Conservation (phyloP, 164 flowering plant genomes). For the Magnolia officinalis region DNA sequence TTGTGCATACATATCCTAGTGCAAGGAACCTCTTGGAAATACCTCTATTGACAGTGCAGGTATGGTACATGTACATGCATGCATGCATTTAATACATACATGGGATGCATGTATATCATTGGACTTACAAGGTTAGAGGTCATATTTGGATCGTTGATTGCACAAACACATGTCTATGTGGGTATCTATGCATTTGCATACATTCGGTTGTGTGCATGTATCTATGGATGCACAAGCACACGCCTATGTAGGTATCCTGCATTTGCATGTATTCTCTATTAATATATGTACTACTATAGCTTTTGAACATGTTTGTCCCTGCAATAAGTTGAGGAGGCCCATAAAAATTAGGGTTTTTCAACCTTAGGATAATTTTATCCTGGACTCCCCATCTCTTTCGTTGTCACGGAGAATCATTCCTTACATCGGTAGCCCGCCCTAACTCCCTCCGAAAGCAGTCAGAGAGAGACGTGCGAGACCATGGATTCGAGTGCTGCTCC, state of each 20-base stretch:
- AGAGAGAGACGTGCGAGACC: not conserved
- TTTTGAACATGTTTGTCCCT: too few species aligned
- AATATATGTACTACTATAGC: too few species aligned
- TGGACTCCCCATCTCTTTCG: too few species aligned
- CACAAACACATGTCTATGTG: not conserved
- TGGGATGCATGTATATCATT: not conserved
- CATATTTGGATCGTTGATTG: not conserved
- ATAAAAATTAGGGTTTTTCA: too few species aligned
- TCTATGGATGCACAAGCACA: too few species aligned
- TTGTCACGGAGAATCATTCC: too few species aligned
- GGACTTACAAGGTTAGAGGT: not conserved
- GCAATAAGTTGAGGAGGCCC: too few species aligned
- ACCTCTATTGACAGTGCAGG: slow-evolving; percentile 24
- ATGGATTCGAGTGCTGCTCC: slow-evolving; percentile 34
- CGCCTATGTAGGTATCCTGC: not conserved
- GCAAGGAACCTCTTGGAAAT: slow-evolving; percentile 7
- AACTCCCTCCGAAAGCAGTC: not conserved
- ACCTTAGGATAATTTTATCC: too few species aligned
- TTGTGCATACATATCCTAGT: slow-evolving; percentile 11
- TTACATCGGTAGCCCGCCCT: not conserved
- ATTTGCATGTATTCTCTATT: too few species aligned
- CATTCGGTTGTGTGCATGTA: not conserved
- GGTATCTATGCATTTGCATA: not conserved
- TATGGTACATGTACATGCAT: not conserved
- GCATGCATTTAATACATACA: not conserved